These are phyloP conservation scores for Chrysophaeum taylorii DNA, from an alignment of 352 stramenopile species.

Conservation along the genomic window DNA sequence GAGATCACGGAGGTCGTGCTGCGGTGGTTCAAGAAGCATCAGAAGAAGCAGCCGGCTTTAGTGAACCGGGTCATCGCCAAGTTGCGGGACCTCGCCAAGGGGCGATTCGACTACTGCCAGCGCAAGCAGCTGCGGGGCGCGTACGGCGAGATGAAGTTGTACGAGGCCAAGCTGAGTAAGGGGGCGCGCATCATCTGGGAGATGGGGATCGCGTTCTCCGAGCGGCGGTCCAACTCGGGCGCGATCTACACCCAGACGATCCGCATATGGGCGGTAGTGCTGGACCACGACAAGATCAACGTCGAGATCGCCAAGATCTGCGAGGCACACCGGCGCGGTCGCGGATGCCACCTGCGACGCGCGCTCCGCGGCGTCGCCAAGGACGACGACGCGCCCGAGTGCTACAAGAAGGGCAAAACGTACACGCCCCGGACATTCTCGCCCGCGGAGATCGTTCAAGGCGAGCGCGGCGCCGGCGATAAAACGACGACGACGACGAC, in stretches of 20 bases:
- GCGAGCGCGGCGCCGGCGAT: not conserved
- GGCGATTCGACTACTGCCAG: not conserved
- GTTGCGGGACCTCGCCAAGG: not conserved
- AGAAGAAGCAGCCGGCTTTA: not conserved
- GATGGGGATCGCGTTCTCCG: not conserved
- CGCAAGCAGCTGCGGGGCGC: not conserved
- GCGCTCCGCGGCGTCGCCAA: not conserved
- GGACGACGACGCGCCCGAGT: not conserved
- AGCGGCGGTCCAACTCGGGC: not conserved
- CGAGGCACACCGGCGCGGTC: slow-evolving; percentile 4
- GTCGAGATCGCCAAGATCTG: not conserved
- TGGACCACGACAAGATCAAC: not conserved
- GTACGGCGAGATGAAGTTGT: not conserved
- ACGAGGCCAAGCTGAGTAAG: slow-evolving; percentile 2
- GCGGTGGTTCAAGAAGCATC: not conserved
- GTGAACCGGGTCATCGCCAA: not conserved
- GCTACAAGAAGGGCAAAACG: no score
- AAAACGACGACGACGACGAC: no score
- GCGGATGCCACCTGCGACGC: not conserved
- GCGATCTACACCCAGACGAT: slow-evolving; percentile 9
- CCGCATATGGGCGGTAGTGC: not conserved
- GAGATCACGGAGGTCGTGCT: not conserved
- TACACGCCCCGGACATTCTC: not conserved
- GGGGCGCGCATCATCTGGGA: not conserved
- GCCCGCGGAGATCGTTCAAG: not conserved